Conservation (phyloP, 2,329 filamentous ascomycete genomes). For the Colletotrichum sidae region DNA sequence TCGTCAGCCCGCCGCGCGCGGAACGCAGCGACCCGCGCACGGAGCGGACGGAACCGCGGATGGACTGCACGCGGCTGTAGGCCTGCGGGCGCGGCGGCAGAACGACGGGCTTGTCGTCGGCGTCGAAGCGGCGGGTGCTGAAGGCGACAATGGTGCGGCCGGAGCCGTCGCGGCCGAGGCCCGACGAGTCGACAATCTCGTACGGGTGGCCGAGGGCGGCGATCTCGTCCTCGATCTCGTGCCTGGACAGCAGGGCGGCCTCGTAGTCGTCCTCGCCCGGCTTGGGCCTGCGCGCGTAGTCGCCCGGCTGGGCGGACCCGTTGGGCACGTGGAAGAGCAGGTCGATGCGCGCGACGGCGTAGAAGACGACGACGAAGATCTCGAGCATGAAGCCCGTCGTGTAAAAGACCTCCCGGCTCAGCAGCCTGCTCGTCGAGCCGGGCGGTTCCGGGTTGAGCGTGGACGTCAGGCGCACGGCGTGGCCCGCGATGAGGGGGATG, state of each 20-base stretch:
- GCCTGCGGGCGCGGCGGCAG: constrained; percentile 24
- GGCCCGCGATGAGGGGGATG: constrained; percentile 38
- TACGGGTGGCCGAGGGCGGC: constrained; percentile 26
- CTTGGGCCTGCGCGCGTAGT: constrained; percentile 58
- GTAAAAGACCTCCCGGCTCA: constrained; percentile 49
- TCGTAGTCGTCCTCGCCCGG: constrained; percentile 48
- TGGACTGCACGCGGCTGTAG: constrained; percentile 26
- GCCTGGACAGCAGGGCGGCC: constrained; percentile 27
- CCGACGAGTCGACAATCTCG: constrained; percentile 32
- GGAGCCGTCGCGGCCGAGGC: constrained; percentile 24
- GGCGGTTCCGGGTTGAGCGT: constrained; percentile 41
- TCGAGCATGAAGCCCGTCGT: constrained; percentile 49
- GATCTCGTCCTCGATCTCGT: constrained; percentile 30
- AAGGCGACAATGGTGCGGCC: constrained; percentile 32
- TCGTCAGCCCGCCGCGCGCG: constrained; percentile 11
- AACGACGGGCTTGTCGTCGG: constrained; percentile 10
- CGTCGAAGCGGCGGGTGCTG: constrained; percentile 26
- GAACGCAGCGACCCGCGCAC: constrained; percentile 27
- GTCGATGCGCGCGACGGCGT: constrained; percentile 45
- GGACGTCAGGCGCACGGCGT: constrained; percentile 41
- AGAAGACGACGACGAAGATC: constrained; percentile 42
- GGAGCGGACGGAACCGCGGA: constrained; percentile 25
- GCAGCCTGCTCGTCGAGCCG: constrained; percentile 42
- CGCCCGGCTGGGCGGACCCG: constrained; percentile 42
- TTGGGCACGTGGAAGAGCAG: constrained; percentile 46